Conservation (phyloP, 805 yeast genomes). For the Kodamaea neixiangensis region DNA sequence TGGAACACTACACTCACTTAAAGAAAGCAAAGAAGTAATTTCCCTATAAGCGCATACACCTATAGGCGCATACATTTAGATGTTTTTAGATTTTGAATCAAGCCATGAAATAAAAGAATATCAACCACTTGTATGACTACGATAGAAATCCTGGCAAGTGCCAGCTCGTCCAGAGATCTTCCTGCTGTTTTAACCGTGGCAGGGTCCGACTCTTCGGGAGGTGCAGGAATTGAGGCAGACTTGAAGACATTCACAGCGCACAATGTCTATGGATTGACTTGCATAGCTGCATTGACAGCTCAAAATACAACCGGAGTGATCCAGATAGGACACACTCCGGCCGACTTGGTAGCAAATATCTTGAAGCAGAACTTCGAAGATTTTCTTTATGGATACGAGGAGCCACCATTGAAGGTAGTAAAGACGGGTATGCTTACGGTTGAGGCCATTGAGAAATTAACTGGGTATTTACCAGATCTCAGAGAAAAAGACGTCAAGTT, state of each 20-base stretch:
- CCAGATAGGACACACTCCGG: constrained; percentile 47
- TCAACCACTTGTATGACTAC: background rate
- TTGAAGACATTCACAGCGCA: constrained; percentile 76
- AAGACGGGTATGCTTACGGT: constrained; percentile 78
- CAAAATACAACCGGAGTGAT: constrained; percentile 62
- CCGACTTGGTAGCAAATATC: constrained; percentile 46
- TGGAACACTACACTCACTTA: constrained; percentile 53
- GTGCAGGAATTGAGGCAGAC: constrained; percentile 92
- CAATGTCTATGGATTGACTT: constrained; percentile 73
- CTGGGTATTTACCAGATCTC: constrained; percentile 33
- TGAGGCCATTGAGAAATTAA: constrained; percentile 53
- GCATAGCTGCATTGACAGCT: constrained; percentile 77
- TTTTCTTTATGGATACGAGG: constrained; percentile 39
- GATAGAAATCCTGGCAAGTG: background rate
- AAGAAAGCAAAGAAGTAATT: constrained; percentile 2
- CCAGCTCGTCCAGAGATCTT: background rate
- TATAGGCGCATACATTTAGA: background rate
- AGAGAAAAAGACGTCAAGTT: constrained; percentile 32
- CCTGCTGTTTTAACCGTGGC: constrained; percentile 45
- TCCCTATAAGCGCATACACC: background rate
- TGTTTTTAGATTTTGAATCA: background rate
- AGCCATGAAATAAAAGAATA: constrained; percentile 1
- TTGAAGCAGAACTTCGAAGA: constrained; percentile 60
- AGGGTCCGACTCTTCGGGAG: constrained; percentile 86
- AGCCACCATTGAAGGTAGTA: constrained; percentile 53